Conservation (phyloP, 805 yeast genomes). For the Candida xiaguanensis region DNA sequence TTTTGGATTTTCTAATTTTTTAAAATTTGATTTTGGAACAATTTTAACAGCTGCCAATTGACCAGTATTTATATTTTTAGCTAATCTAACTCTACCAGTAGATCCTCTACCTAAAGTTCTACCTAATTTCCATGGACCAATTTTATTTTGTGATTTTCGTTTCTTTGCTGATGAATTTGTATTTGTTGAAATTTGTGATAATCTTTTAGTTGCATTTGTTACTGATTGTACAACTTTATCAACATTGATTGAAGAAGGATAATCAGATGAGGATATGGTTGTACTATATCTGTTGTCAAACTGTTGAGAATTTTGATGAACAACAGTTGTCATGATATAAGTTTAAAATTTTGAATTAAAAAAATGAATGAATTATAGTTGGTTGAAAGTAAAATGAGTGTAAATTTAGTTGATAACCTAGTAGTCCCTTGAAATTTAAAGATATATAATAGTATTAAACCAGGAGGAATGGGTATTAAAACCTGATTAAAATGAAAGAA, state of each 20-base stretch:
- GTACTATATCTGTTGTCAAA: slow-evolving; percentile 11
- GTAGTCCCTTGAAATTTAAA: too few species aligned
- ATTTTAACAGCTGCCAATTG: slow-evolving; percentile 95
- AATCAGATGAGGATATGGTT: slow-evolving; percentile 13
- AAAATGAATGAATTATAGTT: slow-evolving; percentile 11
- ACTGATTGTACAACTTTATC: slow-evolving; percentile 44
- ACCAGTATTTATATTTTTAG: slow-evolving; percentile 79
- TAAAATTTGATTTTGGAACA: slow-evolving; percentile 79
- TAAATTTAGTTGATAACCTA: slow-evolving; percentile 1
- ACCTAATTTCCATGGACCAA: slow-evolving; percentile 97
- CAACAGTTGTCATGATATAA: slow-evolving; percentile 20
- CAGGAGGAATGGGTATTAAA: too few species aligned
- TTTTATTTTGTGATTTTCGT: slow-evolving; percentile 48
- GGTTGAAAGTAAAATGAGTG: slow-evolving; percentile 1
- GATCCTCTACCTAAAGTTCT: slow-evolving; percentile 95
- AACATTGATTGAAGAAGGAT: slow-evolving; percentile 21
- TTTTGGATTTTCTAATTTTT: slow-evolving; percentile 44
- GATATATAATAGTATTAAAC: not conserved
- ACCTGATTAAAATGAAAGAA: too few species aligned
- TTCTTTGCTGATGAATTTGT: slow-evolving; percentile 40
- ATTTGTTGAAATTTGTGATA: slow-evolving; percentile 47
- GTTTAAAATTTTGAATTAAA: not conserved
- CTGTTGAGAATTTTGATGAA: slow-evolving; percentile 19
- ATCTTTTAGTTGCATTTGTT: slow-evolving; percentile 45
- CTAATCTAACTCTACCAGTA: slow-evolving; percentile 90